Percentiles rank a stretch among this genome's conserved stretches.
These are phyloP conservation scores for Rutstroemia sp. DNA, from an alignment of 2,329 filamentous ascomycete species.

Conservation along the genomic window DNA sequence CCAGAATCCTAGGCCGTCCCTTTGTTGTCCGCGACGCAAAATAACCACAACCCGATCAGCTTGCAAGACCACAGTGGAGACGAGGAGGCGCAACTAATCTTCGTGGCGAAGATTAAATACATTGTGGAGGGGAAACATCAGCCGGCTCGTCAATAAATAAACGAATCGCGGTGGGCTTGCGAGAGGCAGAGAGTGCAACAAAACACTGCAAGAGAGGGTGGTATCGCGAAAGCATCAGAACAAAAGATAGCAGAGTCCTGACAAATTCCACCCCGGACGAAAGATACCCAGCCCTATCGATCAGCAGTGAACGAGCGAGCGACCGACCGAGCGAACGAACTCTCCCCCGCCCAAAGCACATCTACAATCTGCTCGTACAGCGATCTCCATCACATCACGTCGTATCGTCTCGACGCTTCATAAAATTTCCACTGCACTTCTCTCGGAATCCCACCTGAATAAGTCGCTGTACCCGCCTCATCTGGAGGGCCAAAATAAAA, in stretches of 20 bases:
- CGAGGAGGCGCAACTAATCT: no score
- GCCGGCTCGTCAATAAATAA: background rate
- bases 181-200: background rate
- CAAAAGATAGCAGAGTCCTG: background rate
- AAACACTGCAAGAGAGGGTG: background rate
- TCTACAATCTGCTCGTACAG: no score
- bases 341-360: no score
- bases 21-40: no score
- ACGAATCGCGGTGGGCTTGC: background rate
- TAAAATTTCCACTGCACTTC: background rate
- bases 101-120: no score
- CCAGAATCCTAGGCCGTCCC: no score
- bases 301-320: background rate
- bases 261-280: background rate
- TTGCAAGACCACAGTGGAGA: no score
- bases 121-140: no score
- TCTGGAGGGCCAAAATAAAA: background rate
- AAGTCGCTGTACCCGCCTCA: constrained; percentile 1
- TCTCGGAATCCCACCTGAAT: background rate
- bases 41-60: no score
- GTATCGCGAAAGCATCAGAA: background rate
- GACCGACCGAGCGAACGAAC: background rate
- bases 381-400: no score
- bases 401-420: background rate
- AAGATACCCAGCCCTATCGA: background rate